Evolutionary conservation across 768 basidiomycete species (phyloP), one percentile per base, ranked within the genome.

Genomic region (Tubosaeta brunneosetosa): DNA sequence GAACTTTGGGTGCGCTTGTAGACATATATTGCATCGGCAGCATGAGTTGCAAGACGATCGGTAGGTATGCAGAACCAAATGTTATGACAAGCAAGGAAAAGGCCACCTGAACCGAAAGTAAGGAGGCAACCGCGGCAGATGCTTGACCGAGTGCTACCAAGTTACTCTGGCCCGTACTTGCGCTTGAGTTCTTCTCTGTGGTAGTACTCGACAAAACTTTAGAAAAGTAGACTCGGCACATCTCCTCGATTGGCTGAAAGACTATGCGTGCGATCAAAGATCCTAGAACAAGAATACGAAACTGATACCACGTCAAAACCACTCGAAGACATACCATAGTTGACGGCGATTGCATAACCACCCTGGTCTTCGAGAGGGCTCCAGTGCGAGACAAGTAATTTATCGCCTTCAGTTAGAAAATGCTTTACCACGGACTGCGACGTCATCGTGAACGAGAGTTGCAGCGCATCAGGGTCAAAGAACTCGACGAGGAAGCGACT

Each of bases 211-310:
- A 81, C 55, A 73, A 75, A 53, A 74, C 77, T 49, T 76, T 85
- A 2, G 95, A 94, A 70, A 97, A 97, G 70, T 86, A 92, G 3
- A 97, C 76, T 1, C 94, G 84, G 2, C 87, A 80, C 1, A 90
- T 87, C 70, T 99, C 97, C 69, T 99, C 97, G 25, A 97, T 81
- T 0, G 97, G 97, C 60, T 97, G 95, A 65, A 98, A 95, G 25
- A 94, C 64, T 52, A 98, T 88, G 16, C 97, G 85, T 6, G 94
- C 95, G 25, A 97, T 73, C 13, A 98, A 78, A 3, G 95, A 97
- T 46, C 95, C 94, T 95, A 60, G 42, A 51, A 52, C 6, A 51
- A 47, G 22, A 19, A 34, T 55, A 17, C 1, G 27, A 60, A 43
- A 37, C 12, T 3, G 36, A 49, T 33, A 37, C 40, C 13, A 29